Evolutionary conservation across 148 eudicot genomes (phyloP).

Genomic region (Silene conica): DNA sequence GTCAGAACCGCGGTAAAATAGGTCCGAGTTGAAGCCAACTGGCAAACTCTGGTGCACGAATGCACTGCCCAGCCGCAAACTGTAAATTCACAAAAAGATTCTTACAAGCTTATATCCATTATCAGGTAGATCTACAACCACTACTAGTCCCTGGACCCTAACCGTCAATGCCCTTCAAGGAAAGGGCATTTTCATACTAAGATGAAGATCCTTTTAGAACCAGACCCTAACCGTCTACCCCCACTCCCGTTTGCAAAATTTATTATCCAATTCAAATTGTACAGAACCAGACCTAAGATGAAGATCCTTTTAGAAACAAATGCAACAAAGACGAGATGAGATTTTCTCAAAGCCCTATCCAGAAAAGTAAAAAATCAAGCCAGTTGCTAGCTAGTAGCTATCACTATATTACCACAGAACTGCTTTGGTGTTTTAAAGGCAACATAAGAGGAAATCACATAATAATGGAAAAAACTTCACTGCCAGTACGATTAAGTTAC

Average conservation of each 20-base stretch:
- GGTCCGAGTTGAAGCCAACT: not conserved
- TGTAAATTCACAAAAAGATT: not conserved
- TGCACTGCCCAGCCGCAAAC: not conserved
- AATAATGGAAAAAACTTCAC: too few species aligned
- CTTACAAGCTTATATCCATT: not conserved
- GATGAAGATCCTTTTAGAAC: too few species aligned
- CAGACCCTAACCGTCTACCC: not conserved
- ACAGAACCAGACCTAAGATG: not conserved
- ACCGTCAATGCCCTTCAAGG: not conserved
- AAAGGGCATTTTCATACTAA: not conserved
- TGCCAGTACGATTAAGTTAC: too few species aligned
- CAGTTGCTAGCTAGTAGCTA: too few species aligned
- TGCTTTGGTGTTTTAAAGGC: too few species aligned
- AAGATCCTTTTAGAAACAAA: not conserved
- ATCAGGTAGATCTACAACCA: not conserved
- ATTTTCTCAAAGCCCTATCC: too few species aligned
- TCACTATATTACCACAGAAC: too few species aligned
- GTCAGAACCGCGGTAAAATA: not conserved
- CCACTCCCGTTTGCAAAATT: not conserved
- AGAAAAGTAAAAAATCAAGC: too few species aligned
- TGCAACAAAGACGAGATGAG: too few species aligned
- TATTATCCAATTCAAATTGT: not conserved
- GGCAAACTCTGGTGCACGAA: not conserved
- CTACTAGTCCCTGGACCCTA: not conserved
- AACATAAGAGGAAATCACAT: too few species aligned